phyloP scores from a whole-genome alignment of 345 rosid species.

The Melaleuca alternifolia region DNA sequence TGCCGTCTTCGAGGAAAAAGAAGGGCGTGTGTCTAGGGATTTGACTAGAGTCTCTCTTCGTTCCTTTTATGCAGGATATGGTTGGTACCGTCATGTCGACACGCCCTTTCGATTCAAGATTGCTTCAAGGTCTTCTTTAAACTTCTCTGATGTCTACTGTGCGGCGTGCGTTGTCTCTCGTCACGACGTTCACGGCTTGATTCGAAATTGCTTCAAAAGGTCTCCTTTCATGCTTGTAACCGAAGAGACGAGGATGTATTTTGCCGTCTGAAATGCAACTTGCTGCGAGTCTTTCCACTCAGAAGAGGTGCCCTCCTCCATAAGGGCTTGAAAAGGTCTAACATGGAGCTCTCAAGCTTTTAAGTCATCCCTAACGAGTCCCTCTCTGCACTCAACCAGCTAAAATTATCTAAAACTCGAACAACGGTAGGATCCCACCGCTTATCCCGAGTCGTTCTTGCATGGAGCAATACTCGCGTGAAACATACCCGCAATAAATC shows the following conservation, averaged over 20 bases:
- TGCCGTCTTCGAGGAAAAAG: not conserved
- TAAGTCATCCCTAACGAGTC: not conserved
- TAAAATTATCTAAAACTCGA: not conserved
- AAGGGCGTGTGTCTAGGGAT: not conserved
- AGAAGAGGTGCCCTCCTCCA: too few relatives aligned
- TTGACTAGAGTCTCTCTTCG: not conserved
- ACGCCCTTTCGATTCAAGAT: not conserved
- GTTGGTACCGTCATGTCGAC: not conserved
- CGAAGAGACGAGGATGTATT: not conserved
- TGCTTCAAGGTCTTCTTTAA: not conserved
- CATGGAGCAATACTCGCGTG: not conserved
- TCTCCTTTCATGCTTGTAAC: not conserved
- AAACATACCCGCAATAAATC: not conserved
- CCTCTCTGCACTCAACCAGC: not conserved
- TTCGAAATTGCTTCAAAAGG: not conserved
- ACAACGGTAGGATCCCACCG: not conserved
- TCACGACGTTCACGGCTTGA: not conserved
- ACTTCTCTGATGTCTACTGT: not conserved
- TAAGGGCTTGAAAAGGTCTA: too few relatives aligned
- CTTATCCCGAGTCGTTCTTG: not conserved
- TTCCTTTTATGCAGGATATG: not conserved
- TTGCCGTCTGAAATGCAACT: too few relatives aligned
- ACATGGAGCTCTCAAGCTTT: not conserved
- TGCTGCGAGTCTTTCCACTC: too few relatives aligned
- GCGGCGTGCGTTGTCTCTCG: not conserved